Evolutionary conservation across 2,329 filamentous ascomycete species (phyloP).

Genomic region (Ophiosphaerella herpotricha): DNA sequence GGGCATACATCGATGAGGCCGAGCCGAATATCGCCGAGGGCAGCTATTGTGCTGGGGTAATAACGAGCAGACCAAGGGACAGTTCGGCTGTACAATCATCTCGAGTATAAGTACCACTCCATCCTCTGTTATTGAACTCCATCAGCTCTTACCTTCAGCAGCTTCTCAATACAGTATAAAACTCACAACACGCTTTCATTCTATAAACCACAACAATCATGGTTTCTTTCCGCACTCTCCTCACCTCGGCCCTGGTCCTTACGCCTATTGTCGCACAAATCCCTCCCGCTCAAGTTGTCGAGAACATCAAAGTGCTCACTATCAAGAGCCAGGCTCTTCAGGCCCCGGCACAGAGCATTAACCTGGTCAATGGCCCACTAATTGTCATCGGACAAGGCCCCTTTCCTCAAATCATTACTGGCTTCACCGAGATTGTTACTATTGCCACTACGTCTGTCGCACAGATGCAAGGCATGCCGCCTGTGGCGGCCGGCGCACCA

Average conservation of each 20-base stretch:
- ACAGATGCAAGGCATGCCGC: constrained; percentile 6
- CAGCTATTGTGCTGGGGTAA: too few relatives aligned
- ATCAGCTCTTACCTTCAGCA: neutral
- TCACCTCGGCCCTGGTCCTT: constrained; percentile 15
- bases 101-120: neutral
- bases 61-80: too few relatives aligned
- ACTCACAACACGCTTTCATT: neutral
- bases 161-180: neutral
- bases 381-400: constrained; percentile 16
- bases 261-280: constrained; percentile 9
- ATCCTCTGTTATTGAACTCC: neutral
- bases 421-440: constrained; percentile 16
- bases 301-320: constrained; percentile 11
- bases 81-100: too few relatives aligned
- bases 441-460: constrained; percentile 6
- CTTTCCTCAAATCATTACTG: constrained; percentile 14
- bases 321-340: constrained; percentile 12
- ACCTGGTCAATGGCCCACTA: constrained; percentile 10
- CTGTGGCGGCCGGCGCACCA: constrained; percentile 4
- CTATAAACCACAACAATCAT: neutral
- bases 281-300: constrained; percentile 10
- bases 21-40: too few relatives aligned
- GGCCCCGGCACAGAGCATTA: constrained; percentile 12
- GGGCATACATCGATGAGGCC: too few relatives aligned
- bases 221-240: constrained; percentile 18